phyloP scores from a whole-genome alignment of 202 grass and related monocot genomes.

The Zizania palustris region DNA sequence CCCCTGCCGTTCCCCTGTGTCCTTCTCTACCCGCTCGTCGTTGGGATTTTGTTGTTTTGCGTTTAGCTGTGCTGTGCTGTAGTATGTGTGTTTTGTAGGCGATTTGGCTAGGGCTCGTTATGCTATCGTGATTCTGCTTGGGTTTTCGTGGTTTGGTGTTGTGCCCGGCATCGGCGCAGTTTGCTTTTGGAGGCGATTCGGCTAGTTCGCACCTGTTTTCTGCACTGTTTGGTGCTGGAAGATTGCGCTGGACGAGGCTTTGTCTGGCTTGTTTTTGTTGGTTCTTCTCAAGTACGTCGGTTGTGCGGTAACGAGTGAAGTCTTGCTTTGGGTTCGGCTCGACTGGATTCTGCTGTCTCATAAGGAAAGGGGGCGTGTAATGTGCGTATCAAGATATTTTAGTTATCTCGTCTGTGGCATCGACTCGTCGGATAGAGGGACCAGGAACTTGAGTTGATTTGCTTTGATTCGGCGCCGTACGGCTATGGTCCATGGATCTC shows the following conservation, averaged over 20 bases:
- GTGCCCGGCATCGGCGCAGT: background rate
- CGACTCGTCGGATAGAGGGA: background rate
- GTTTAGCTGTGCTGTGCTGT: background rate
- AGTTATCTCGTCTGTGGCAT: background rate
- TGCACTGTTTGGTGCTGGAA: background rate
- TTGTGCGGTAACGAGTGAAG: background rate
- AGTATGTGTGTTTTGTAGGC: background rate
- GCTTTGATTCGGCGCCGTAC: background rate
- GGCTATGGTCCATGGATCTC: background rate
- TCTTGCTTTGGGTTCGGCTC: background rate
- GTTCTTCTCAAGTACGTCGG: background rate
- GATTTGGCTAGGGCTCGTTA: background rate
- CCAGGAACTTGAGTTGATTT: background rate
- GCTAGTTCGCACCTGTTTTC: background rate
- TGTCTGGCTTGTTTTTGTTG: background rate
- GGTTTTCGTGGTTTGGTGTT: background rate
- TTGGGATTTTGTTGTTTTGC: background rate
- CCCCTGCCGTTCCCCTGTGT: background rate
- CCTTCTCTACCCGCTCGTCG: background rate
- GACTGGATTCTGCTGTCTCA: background rate
- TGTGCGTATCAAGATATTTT: background rate
- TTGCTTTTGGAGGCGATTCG: background rate
- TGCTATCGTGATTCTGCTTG: background rate
- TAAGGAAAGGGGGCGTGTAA: background rate
- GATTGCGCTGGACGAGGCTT: background rate